A percentile compares a stretch with the other conserved stretches of the same genome.
Evolutionary conservation across 441 rosid species (phyloP).

Genomic region (Euphorbia celastroides): DNA sequence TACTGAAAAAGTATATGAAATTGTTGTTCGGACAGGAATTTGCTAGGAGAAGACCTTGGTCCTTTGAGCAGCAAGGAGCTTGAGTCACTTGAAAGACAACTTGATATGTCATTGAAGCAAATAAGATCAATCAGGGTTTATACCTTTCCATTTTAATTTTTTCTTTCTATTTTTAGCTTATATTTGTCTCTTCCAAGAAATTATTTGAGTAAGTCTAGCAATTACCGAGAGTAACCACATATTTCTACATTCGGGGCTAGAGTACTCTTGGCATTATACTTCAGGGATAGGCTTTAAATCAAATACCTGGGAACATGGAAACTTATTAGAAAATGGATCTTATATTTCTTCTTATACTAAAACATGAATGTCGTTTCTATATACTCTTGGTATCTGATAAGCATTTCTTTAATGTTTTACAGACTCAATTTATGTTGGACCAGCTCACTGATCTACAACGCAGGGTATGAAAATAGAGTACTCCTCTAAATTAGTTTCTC

Average conservation of each 20-base stretch:
- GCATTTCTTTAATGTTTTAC: slow-evolving; percentile 10
- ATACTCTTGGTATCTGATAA: background rate
- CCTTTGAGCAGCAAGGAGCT: slow-evolving; percentile 89
- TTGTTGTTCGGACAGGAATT: slow-evolving; percentile 43
- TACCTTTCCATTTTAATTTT: background rate
- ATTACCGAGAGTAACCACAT: too few species aligned
- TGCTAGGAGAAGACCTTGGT: slow-evolving; percentile 92
- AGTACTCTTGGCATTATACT: too few species aligned
- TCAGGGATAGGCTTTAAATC: too few species aligned
- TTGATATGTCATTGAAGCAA: slow-evolving; percentile 84
- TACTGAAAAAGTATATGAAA: background rate
- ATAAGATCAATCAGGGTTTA: slow-evolving; percentile 76
- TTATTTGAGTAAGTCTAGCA: too few species aligned
- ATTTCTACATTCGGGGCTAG: too few species aligned
- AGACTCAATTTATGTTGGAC: slow-evolving; percentile 94
- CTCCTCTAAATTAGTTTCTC: too few species aligned
- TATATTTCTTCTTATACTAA: background rate
- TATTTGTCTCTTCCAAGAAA: too few species aligned
- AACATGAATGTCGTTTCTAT: background rate
- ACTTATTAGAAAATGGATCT: too few species aligned
- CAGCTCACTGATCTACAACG: slow-evolving; percentile 91
- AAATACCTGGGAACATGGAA: too few species aligned
- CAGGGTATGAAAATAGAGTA: slow-evolving; percentile 40
- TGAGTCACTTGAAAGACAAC: slow-evolving; percentile 95
- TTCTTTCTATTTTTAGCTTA: too few species aligned